Conservation (phyloP, 148 eudicot species). For the Fallopia convolvulus region DNA sequence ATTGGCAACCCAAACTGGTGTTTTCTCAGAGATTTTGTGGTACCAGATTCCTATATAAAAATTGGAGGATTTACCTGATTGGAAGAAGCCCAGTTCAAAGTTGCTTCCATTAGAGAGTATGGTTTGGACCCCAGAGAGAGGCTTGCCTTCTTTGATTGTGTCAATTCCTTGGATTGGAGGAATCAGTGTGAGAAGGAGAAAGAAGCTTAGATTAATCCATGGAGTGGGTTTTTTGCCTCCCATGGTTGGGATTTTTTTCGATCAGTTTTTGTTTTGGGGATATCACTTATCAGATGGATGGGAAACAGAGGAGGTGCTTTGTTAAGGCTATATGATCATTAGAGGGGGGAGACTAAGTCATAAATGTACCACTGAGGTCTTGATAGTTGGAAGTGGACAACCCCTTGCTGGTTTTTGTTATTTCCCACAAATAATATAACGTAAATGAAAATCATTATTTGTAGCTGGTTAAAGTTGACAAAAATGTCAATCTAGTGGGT, state of each 20-base stretch:
- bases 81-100: slow-evolving; percentile 46
- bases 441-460: neutral
- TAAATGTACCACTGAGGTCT: neutral
- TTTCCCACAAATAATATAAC: too few species aligned
- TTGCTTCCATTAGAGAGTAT: slow-evolving; percentile 24
- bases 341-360: slow-evolving; percentile 4
- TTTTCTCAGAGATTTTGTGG: slow-evolving; percentile 21
- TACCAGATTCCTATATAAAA: slow-evolving; percentile 41
- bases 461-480: neutral
- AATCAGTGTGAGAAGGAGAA: slow-evolving; percentile 11
- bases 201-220: neutral
- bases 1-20: slow-evolving; percentile 49
- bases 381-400: slow-evolving; percentile 2
- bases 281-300: too few species aligned
- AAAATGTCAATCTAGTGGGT: neutral
- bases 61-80: slow-evolving; percentile 35
- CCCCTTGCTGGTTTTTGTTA: neutral
- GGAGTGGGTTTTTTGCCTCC: neutral
- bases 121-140: slow-evolving; percentile 41
- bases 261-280: neutral
- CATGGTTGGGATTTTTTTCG: neutral
- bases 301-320: neutral
- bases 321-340: neutral
- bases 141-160: slow-evolving; percentile 28
- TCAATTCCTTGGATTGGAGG: slow-evolving; percentile 23